Evolutionary conservation across 2,329 filamentous ascomycete genomes (phyloP).

Genomic region (Colletotrichum lindemuthianum): DNA sequence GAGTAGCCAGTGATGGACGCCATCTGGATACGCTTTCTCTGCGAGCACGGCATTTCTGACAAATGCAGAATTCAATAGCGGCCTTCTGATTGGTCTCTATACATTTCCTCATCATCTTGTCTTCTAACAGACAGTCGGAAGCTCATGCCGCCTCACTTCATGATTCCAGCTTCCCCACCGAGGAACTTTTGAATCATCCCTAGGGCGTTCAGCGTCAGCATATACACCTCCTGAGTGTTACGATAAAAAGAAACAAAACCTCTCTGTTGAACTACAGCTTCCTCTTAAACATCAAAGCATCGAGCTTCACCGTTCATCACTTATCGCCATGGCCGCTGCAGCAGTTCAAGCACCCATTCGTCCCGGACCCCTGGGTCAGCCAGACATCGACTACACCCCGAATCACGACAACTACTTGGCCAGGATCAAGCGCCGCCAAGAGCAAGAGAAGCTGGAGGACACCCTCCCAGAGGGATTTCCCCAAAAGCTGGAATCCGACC

Average conservation of each 20-base stretch:
- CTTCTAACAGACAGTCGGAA: neutral
- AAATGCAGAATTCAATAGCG: constrained; percentile 3
- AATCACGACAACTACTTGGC: constrained; percentile 63
- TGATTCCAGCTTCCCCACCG: neutral
- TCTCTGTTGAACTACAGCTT: neutral
- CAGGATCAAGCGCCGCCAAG: constrained; percentile 56
- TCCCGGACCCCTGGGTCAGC: constrained; percentile 55
- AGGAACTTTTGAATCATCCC: neutral
- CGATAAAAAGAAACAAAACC: too few relatives aligned
- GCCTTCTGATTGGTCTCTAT: neutral
- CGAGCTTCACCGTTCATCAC: too few relatives aligned
- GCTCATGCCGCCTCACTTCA: neutral
- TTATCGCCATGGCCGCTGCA: constrained; percentile 38
- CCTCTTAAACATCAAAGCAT: too few relatives aligned
- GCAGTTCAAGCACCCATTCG: constrained; percentile 29
- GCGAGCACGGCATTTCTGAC: neutral
- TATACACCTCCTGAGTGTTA: neutral
- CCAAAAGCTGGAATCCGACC: constrained; percentile 53
- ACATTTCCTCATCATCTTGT: neutral
- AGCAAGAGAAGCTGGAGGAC: constrained; percentile 50
- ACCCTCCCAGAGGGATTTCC: constrained; percentile 63
- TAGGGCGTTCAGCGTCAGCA: neutral
- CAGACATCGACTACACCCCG: constrained; percentile 68
- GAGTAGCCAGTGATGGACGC: neutral
- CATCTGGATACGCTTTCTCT: neutral